Evolutionary conservation across 1,139 yeast genomes (phyloP), one percentile per base, ranked within the genome.

Genomic region (Suhomyces wounanorum): DNA sequence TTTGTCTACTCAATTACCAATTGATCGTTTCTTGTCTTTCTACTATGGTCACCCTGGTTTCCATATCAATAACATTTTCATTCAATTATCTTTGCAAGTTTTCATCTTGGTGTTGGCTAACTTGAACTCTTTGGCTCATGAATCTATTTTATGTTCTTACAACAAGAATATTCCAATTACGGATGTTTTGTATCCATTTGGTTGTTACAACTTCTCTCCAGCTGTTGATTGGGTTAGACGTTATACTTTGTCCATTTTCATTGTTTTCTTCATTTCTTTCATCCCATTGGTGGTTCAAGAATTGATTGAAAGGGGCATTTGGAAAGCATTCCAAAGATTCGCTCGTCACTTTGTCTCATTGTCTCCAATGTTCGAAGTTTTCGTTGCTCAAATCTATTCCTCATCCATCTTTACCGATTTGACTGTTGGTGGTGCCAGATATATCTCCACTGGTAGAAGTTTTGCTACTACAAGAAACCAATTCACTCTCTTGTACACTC

Each of bases 31-130:
- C 86, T 81, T 94, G 68, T 90, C 98, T 16, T 94, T 94, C 83
- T 94, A 89, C 81, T 94, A 91, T 71, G 99, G 98, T 54, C 99
- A 94, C 70, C 96, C 97, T 62, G 99, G 99, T 84, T 94, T 94
- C 96, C 99, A 94, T 75, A 83, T 94, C 71, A 94, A 94, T 74
- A 94, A 94, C 75, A 79, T 94, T 83, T 89, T 94, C 70, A 94
- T 94, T 83, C 96, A 91, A 71, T 77, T 92, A 64, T 92, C 98
- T 44, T 85, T 94, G 64, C 99, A 94, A 77, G 75, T 88, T 70
- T 94, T 94, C 72, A 87, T 91, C 86, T 79, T 95, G 73, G 92
- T 94, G 43, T 77, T 92, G 73, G 89, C 95, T 56, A 94, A 94
- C 79, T 82, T 94, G 81, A 94, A 90, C 67, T 73, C 98, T 36